Evolutionary conservation across 257 asterid species (phyloP), one percentile per base, ranked within the genome.

Genomic region (Ilex asprella): DNA sequence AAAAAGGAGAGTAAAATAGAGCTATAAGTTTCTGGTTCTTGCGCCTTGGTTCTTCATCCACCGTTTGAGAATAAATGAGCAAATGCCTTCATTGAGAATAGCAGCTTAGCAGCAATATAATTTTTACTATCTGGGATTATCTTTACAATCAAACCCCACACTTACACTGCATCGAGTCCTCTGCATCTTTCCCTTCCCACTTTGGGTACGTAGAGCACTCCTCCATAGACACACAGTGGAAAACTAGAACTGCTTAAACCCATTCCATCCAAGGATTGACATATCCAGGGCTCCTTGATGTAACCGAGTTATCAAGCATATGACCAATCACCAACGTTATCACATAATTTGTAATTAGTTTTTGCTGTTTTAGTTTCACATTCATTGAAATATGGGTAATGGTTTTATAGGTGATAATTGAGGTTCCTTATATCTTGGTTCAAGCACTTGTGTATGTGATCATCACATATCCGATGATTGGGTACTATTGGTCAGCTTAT

Each of bases 391-490:
- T 35, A 35, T 35, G 41, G 5, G 41, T 35, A 35, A 35, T 35
- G 61, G 7, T 54, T 56, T 53, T 64, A 58, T 16, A 79, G 85
- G 81, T 82, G 21, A 68, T 60, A 35, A 62, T 81, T 41, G 87
- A 81, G 79, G 69, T 81, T 21, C 87, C 87, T 0, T 81, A 81
- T 64, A 61, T 74, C 39, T 73, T 82, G 4, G 68, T 55, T n/a
- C 80, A 76, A 68, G 55, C 84, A 9, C 31, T 76, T 16, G 41
- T 54, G 39, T 67, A 67, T 63, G 73, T 84, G 12, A 62, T 61
- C 51, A 71, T 78, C 53, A 70, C 84, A 41, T 82, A 82, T 67
- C 79, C 87, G 9, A 78, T 82, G 87, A 76, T 78, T 9, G 84
- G 87, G 32, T 78, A 73, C 57, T 39, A 71, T 39, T 71, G 76